A percentile compares a stretch with the other conserved stretches of the same genome.
Conservation (phyloP, 1,284 basidiomycete species). For the Phenoliferia sp. region DNA sequence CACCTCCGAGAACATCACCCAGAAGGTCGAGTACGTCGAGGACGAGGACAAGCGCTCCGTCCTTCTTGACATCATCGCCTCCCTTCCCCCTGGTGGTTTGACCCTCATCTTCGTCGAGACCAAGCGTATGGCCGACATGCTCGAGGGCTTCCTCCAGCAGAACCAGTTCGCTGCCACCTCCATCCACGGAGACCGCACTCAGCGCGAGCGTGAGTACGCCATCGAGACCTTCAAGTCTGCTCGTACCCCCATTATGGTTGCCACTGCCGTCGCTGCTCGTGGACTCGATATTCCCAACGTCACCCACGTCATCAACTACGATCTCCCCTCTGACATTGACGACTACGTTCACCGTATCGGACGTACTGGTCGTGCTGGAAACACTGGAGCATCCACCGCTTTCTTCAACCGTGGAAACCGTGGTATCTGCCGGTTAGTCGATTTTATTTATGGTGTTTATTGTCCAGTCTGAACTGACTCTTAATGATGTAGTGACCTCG, state of each 20-base stretch:
- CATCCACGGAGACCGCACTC: conserved; percentile 96
- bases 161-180: conserved; percentile 87
- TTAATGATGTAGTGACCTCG: conserved; percentile 84
- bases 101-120: conserved; percentile 99
- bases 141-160: conserved; percentile 89
- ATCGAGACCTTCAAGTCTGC: conserved; percentile 93
- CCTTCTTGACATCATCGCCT: conserved; percentile 85
- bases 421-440: conserved; percentile 62
- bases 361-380: conserved; percentile 98
- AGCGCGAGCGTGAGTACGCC: conserved; percentile 94
- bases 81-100: conserved; percentile 58
- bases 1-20: conserved; percentile 99
- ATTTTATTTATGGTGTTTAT: neutral
- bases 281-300: conserved; percentile 99
- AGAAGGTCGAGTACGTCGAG: conserved; percentile 97
- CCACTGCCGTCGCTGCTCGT: conserved; percentile 96
- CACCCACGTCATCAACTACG: conserved; percentile 97
- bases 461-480: conserved; percentile 53
- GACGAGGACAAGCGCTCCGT: conserved; percentile 96
- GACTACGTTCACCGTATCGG: conserved; percentile 97
- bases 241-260: conserved; percentile 92
- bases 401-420: conserved; percentile 49
- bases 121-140: conserved; percentile 97
- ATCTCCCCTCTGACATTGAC: conserved; percentile 97
- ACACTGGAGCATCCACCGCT: conserved; percentile 81